These are phyloP conservation scores for Pseudocercospora macadamiae DNA, from an alignment of 2,329 filamentous ascomycete genomes.

Conservation along the genomic window DNA sequence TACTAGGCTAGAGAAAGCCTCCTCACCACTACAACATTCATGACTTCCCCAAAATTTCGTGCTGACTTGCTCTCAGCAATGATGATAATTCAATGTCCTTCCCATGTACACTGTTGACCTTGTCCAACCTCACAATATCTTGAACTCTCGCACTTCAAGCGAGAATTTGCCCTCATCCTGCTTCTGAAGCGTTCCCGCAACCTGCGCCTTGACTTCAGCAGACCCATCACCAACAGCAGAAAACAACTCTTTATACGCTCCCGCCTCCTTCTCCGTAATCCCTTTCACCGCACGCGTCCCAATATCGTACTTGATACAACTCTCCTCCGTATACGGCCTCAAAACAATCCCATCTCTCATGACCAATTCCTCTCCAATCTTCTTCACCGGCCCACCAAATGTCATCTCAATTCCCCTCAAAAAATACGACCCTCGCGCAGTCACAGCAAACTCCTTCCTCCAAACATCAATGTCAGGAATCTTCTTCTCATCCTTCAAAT, in stretches of 20 bases:
- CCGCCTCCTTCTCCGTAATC: neutral
- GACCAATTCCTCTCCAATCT: neutral
- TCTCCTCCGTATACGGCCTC: neutral
- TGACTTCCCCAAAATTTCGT: no score
- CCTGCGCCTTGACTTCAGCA: neutral
- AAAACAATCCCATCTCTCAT: neutral
- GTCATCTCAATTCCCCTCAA: neutral
- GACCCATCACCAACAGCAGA: neutral
- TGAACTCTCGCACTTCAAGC: neutral
- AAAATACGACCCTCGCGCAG: neutral
- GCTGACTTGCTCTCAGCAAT: no score
- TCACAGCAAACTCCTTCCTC: neutral
- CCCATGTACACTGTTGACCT: no score
- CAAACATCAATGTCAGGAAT: neutral
- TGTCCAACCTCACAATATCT: neutral
- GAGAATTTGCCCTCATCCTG: neutral
- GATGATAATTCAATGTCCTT: no score
- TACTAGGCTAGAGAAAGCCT: no score
- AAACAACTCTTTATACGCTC: neutral
- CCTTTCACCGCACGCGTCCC: neutral
- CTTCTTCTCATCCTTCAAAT: neutral
- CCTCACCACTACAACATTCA: no score
- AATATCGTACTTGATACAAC: neutral
- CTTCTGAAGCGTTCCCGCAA: neutral
- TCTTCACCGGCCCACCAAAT: neutral